phyloP scores from a whole-genome alignment of 2,329 filamentous ascomycete species.

The Calonectria crousiana region DNA sequence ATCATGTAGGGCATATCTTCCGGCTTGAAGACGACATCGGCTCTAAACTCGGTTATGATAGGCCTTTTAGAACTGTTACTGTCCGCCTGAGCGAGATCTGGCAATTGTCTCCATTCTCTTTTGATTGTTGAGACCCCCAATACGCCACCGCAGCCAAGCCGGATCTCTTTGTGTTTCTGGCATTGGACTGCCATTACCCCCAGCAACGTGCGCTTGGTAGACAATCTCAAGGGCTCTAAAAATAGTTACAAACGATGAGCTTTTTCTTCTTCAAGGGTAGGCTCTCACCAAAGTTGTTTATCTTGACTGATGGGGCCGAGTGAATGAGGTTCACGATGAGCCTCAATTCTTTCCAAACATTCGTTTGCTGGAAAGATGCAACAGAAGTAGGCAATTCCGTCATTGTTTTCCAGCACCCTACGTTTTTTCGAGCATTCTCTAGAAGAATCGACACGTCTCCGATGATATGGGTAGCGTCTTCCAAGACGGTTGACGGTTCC shows the following conservation, averaged over 20 bases:
- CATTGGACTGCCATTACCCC: neutral
- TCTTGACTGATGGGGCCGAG: neutral
- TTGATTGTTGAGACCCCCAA: neutral
- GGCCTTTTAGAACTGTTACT: neutral
- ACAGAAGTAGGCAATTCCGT: neutral
- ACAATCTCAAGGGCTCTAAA: neutral
- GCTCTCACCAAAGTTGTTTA: neutral
- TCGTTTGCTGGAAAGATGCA: neutral
- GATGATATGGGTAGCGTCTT: neutral
- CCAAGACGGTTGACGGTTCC: neutral
- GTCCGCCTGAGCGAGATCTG: no score
- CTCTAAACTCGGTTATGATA: neutral
- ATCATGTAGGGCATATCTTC: neutral
- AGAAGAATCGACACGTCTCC: neutral
- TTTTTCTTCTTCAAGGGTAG: neutral
- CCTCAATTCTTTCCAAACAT: neutral
- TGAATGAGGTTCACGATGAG: neutral
- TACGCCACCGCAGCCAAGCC: neutral
- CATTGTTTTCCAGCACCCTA: neutral
- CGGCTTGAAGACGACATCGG: neutral
- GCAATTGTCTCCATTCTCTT: neutral
- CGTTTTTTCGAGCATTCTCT: neutral
- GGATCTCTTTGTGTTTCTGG: neutral
- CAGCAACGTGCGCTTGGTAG: neutral
- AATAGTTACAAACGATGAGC: no score